Conservation (phyloP, 805 yeast species). For the Wickerhamiella dianesei region DNA sequence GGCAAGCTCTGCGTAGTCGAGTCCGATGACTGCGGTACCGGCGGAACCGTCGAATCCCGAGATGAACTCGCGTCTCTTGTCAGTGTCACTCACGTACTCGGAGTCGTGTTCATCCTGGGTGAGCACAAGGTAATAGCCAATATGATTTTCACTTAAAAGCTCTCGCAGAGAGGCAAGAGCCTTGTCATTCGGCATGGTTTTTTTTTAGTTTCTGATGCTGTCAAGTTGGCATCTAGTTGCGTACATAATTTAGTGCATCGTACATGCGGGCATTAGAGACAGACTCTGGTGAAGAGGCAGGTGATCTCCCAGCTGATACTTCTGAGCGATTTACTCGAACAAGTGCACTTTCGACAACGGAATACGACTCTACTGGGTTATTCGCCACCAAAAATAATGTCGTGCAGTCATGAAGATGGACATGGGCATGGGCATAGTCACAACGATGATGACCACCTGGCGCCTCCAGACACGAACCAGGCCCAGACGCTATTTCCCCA, state of each 20-base stretch:
- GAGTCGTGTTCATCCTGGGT: conserved; percentile 91
- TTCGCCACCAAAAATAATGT: neutral
- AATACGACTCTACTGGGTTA: neutral
- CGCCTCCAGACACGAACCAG: conserved; percentile 57
- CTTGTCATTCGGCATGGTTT: neutral
- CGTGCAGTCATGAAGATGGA: neutral
- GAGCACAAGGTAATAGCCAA: conserved; percentile 66
- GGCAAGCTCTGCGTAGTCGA: conserved; percentile 57
- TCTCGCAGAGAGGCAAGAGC: conserved; percentile 5
- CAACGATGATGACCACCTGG: conserved; percentile 39
- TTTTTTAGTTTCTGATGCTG: neutral
- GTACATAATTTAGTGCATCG: neutral
- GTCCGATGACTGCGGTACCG: conserved; percentile 76
- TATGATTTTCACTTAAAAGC: conserved; percentile 42
- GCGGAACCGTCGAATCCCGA: conserved; percentile 87
- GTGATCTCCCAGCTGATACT: no score
- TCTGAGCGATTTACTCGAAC: no score
- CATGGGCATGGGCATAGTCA: conserved; percentile 13
- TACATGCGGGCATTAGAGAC: no score
- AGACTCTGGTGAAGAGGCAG: no score
- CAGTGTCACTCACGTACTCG: conserved; percentile 73
- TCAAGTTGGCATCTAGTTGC: neutral
- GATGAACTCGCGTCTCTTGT: conserved; percentile 69
- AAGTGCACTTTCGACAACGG: no score
- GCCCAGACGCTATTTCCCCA: conserved; percentile 42